Conservation (phyloP, 2,329 filamentous ascomycete genomes). For the Dactylellina leptospora region DNA sequence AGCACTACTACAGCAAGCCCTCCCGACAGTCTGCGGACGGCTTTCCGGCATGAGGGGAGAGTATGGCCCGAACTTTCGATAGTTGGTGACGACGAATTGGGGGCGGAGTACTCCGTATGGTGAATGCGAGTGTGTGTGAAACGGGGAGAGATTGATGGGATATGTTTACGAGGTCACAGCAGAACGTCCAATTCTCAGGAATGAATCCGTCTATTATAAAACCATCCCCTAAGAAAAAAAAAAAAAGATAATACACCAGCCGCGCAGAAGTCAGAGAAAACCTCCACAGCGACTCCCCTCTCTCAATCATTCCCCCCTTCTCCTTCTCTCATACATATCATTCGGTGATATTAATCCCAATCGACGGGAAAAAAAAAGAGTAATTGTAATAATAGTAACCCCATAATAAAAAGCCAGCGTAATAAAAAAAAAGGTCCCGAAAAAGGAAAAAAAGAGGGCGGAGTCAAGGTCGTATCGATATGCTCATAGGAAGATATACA, state of each 20-base stretch:
- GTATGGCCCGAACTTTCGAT: no score
- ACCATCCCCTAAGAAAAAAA: constrained; percentile 24
- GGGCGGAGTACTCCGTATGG: background rate
- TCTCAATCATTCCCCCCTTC: background rate
- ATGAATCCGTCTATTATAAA: constrained; percentile 38
- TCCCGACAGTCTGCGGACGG: constrained; percentile 19
- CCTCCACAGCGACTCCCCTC: background rate
- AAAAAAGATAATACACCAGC: constrained; percentile 29
- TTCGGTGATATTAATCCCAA: constrained; percentile 26
- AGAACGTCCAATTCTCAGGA: constrained; percentile 6
- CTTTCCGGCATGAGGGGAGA: background rate
- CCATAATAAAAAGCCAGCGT: constrained; percentile 16
- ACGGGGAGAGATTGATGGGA: no score
- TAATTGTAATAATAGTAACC: constrained; percentile 1
- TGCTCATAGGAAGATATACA: constrained; percentile 50
- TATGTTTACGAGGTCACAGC: no score
- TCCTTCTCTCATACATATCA: constrained; percentile 15
- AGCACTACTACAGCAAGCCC: no score
- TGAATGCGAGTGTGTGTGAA: no score
- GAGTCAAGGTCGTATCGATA: constrained; percentile 43
- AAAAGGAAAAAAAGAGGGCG: background rate
- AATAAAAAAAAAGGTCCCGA: background rate
- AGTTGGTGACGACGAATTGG: background rate
- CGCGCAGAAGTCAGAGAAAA: background rate
- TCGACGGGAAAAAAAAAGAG: constrained; percentile 1